Evolutionary conservation across 2,329 filamentous ascomycete genomes (phyloP).

Genomic region (Xylariaceae sp.): DNA sequence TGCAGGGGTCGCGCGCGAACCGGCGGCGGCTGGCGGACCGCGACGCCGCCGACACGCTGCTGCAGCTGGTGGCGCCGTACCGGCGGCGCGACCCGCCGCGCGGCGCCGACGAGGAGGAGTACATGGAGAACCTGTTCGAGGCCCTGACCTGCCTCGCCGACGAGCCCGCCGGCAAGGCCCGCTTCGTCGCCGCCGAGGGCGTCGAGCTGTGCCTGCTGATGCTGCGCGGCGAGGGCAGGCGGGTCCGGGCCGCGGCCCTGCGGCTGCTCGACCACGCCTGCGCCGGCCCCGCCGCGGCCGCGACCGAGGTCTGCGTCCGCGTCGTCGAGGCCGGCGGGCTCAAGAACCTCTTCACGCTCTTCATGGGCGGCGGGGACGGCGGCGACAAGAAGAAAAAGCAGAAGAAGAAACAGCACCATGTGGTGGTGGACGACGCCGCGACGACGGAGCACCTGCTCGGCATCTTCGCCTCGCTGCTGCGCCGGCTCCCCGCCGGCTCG

Average conservation of each 20-base stretch:
- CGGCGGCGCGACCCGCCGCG: constrained; percentile 78
- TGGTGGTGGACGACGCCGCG: constrained; percentile 47
- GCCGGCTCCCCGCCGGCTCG: constrained; percentile 69
- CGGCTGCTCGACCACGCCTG: constrained; percentile 79
- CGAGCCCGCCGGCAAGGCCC: constrained; percentile 64
- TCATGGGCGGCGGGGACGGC: constrained; percentile 67
- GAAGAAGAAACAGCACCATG: no score
- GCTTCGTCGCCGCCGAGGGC: constrained; percentile 84
- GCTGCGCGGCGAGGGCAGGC: constrained; percentile 80
- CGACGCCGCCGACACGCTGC: constrained; percentile 69
- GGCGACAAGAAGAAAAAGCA: not conserved
- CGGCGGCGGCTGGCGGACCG: constrained; percentile 53
- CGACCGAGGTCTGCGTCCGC: constrained; percentile 56
- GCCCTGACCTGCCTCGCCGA: constrained; percentile 74
- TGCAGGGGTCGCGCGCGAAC: constrained; percentile 66
- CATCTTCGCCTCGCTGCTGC: constrained; percentile 76
- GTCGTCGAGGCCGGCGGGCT: constrained; percentile 79
- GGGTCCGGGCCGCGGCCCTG: constrained; percentile 69
- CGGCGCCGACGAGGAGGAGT: constrained; percentile 87
- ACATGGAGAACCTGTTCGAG: constrained; percentile 90
- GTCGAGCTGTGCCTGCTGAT: constrained; percentile 88
- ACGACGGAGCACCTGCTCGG: constrained; percentile 74
- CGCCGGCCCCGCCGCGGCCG: constrained; percentile 39
- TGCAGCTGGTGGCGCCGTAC: constrained; percentile 80
- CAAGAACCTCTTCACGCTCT: constrained; percentile 76